phyloP scores from a whole-genome alignment of 2,329 filamentous ascomycete genomes.

The Cladosporium sp. region DNA sequence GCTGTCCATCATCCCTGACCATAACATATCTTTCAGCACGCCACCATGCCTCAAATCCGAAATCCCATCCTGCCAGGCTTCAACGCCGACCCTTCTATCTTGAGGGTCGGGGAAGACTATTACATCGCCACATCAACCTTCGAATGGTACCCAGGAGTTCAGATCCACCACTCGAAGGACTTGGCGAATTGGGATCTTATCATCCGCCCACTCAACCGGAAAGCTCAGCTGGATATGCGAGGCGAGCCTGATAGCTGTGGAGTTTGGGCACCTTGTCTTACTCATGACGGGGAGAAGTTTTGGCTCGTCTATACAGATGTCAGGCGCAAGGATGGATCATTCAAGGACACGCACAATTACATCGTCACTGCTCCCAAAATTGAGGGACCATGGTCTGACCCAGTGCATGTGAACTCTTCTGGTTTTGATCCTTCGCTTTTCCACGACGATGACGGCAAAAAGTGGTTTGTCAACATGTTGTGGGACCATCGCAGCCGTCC shows the following conservation, averaged over 20 bases:
- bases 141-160: constrained; percentile 58
- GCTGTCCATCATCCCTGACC: no score
- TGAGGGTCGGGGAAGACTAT: constrained; percentile 49
- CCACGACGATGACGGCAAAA: constrained; percentile 12
- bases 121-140: constrained; percentile 61
- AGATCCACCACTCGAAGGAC: constrained; percentile 56
- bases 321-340: constrained; percentile 63
- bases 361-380: constrained; percentile 50
- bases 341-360: constrained; percentile 62
- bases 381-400: constrained; percentile 53
- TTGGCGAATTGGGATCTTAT: constrained; percentile 52
- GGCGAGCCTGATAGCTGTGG: constrained; percentile 42
- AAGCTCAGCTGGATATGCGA: constrained; percentile 50
- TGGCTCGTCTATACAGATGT: constrained; percentile 64
- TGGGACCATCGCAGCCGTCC: constrained; percentile 16
- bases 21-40: no score
- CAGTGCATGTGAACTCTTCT: constrained; percentile 53
- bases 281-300: constrained; percentile 57
- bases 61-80: constrained; percentile 58
- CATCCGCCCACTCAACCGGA: constrained; percentile 49
- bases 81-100: constrained; percentile 58
- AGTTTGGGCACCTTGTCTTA: constrained; percentile 55
- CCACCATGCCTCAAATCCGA: constrained; percentile 10
- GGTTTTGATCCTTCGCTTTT: constrained; percentile 53
- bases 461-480: constrained; percentile 16